Conservation (phyloP, 257 asterid species). For the Solanum arcanum region DNA sequence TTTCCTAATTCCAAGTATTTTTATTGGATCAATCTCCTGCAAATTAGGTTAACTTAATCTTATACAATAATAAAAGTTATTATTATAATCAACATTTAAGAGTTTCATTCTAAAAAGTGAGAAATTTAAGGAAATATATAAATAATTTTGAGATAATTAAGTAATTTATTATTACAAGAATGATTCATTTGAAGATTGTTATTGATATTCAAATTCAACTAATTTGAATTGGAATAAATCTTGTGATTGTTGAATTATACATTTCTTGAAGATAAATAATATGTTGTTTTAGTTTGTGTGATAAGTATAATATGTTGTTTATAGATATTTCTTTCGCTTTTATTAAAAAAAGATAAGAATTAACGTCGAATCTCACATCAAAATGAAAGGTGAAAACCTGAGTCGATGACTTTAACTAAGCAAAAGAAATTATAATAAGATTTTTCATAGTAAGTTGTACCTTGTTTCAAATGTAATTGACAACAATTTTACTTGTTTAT, state of each 20-base stretch:
- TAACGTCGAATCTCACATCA: background rate
- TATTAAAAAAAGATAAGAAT: too few relatives aligned
- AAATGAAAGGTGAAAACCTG: background rate
- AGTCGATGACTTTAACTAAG: background rate
- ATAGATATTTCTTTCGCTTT: too few relatives aligned
- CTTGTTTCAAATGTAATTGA: background rate
- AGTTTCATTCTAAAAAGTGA: background rate
- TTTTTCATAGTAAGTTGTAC: background rate
- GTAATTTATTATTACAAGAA: background rate
- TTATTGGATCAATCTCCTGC: background rate
- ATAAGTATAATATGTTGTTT: too few relatives aligned
- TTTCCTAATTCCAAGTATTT: background rate
- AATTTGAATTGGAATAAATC: background rate
- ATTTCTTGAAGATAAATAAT: background rate
- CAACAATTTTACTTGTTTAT: background rate
- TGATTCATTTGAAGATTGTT: background rate
- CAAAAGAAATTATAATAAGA: background rate
- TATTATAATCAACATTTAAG: background rate
- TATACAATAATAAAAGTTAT: background rate
- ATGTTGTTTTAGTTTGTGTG: too few relatives aligned
- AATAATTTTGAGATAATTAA: background rate
- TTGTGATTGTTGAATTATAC: background rate
- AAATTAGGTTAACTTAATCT: background rate
- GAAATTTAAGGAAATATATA: background rate
- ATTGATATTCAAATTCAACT: background rate